Percentiles rank a stretch among this genome's conserved stretches.
Conservation (phyloP, 1,284 basidiomycete species). For the Chondrostereum purpureum region DNA sequence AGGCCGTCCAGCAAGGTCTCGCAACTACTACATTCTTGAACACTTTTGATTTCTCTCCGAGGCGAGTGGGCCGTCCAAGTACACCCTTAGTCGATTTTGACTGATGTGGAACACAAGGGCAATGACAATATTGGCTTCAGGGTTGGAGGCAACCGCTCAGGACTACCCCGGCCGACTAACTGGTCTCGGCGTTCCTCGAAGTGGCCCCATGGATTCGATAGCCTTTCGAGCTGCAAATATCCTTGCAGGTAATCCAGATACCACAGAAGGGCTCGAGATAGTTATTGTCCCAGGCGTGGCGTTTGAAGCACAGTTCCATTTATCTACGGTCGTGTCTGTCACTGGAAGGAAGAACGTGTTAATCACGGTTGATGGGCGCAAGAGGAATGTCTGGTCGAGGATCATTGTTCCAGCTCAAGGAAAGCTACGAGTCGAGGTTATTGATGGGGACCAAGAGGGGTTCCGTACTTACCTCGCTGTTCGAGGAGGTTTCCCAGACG, state of each 20-base stretch:
- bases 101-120: slow-evolving; percentile 25
- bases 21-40: slow-evolving; percentile 54
- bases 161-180: slow-evolving; percentile 55
- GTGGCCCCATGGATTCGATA: slow-evolving; percentile 61
- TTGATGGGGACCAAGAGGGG: slow-evolving; percentile 23
- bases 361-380: slow-evolving; percentile 36
- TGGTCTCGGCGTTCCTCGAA: slow-evolving; percentile 59
- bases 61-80: slow-evolving; percentile 25
- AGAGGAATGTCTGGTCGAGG: slow-evolving; percentile 42
- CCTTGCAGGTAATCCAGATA: slow-evolving; percentile 50
- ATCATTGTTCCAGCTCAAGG: slow-evolving; percentile 39
- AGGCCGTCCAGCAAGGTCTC: slow-evolving; percentile 37
- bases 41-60: slow-evolving; percentile 35
- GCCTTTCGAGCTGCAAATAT: slow-evolving; percentile 57
- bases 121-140: slow-evolving; percentile 50
- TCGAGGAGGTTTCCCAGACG: slow-evolving; percentile 53
- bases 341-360: slow-evolving; percentile 43
- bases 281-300: slow-evolving; percentile 31
- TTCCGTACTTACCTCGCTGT: slow-evolving; percentile 54
- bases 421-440: slow-evolving; percentile 34
- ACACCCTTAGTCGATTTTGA: background rate
- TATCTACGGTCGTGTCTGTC: slow-evolving; percentile 45
- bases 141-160: slow-evolving; percentile 58
- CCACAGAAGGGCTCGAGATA: slow-evolving; percentile 56
- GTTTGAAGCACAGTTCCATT: slow-evolving; percentile 40